These are phyloP conservation scores for Pyrenopolyporus hunteri DNA, from an alignment of 495 filamentous ascomycete genomes.

Conservation along the genomic window DNA sequence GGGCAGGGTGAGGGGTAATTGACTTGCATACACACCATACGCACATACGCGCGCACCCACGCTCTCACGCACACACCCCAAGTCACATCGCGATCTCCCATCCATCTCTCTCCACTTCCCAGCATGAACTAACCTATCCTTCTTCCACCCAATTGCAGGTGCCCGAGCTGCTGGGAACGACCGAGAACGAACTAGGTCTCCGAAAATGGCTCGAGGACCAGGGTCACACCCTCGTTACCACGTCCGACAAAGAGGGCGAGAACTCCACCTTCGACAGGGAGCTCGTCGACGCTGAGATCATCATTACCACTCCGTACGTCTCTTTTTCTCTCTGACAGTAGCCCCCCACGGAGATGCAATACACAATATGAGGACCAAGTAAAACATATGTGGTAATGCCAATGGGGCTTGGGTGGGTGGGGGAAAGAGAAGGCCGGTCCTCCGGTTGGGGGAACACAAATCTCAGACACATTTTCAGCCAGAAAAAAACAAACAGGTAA, in stretches of 20 bases:
- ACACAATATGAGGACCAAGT: no score
- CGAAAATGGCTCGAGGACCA: slow-evolving; percentile 95
- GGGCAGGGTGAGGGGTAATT: slow-evolving; percentile 31
- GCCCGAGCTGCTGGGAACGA: slow-evolving; percentile 87
- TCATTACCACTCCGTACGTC: slow-evolving; percentile 96
- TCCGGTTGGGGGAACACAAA: neutral
- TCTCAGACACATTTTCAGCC: no score
- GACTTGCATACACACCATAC: no score
- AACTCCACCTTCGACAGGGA: slow-evolving; percentile 94
- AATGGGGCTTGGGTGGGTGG: neutral
- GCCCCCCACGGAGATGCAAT: no score
- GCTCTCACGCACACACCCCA: neutral
- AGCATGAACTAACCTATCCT: slow-evolving; percentile 28
- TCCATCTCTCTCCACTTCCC: slow-evolving; percentile 20
- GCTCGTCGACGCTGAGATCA: slow-evolving; percentile 94
- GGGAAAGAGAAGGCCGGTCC: neutral
- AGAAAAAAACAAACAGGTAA: neutral
- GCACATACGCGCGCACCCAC: no score
- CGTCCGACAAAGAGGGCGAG: slow-evolving; percentile 95
- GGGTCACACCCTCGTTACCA: slow-evolving; percentile 95
- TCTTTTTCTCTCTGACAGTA: neutral
- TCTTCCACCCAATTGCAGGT: slow-evolving; percentile 57
- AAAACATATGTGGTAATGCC: slow-evolving; percentile 9
- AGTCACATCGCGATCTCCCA: slow-evolving; percentile 18
- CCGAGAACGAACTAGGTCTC: slow-evolving; percentile 96